A percentile compares a stretch with the other conserved stretches of the same genome.
Conservation (phyloP, 2,329 filamentous ascomycete species). For the Fusarium ramigenum region DNA sequence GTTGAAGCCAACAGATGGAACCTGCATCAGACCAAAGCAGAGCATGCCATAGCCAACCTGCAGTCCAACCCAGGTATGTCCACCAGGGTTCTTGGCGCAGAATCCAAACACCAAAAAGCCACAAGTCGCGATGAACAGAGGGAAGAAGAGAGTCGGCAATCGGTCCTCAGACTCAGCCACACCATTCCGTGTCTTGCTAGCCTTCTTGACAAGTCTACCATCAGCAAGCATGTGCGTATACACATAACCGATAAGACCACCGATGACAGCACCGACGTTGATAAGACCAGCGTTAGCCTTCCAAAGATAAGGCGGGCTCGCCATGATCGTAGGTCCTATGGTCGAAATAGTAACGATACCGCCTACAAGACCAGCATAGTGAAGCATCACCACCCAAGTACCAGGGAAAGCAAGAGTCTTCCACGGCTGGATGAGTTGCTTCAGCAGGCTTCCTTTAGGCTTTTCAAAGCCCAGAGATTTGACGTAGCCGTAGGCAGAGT, state of each 20-base stretch:
- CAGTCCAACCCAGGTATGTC: slow-evolving; percentile 48
- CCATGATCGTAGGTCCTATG: slow-evolving; percentile 46
- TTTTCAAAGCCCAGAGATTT: slow-evolving; percentile 19
- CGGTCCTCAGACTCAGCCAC: slow-evolving; percentile 47
- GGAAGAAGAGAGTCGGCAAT: slow-evolving; percentile 45
- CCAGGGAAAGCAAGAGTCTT: slow-evolving; percentile 41
- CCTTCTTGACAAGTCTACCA: slow-evolving; percentile 2
- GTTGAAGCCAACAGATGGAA: slow-evolving; percentile 52
- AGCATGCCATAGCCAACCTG: slow-evolving; percentile 50
- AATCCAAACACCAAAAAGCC: slow-evolving; percentile 51
- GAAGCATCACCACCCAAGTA: slow-evolving; percentile 50
- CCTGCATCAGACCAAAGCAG: slow-evolving; percentile 50
- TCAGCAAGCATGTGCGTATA: slow-evolving; percentile 44
- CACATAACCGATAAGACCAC: slow-evolving; percentile 41
- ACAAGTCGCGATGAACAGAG: slow-evolving; percentile 43
- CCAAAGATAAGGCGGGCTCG: slow-evolving; percentile 48
- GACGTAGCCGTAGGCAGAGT: slow-evolving; percentile 3
- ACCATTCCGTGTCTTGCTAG: slow-evolving; percentile 38
- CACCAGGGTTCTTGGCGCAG: slow-evolving; percentile 46
- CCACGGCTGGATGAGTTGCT: slow-evolving; percentile 21
- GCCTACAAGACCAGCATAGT: slow-evolving; percentile 51
- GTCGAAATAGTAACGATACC: slow-evolving; percentile 49
- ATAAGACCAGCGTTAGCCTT: slow-evolving; percentile 46
- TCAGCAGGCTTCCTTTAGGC: slow-evolving; percentile 4
- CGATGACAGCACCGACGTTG: slow-evolving; percentile 48